Percentiles rank a stretch among this genome's conserved stretches.
These are phyloP conservation scores for Caryopteris hybrid DNA, from an alignment of 305 asterid genomes.

Conservation along the genomic window DNA sequence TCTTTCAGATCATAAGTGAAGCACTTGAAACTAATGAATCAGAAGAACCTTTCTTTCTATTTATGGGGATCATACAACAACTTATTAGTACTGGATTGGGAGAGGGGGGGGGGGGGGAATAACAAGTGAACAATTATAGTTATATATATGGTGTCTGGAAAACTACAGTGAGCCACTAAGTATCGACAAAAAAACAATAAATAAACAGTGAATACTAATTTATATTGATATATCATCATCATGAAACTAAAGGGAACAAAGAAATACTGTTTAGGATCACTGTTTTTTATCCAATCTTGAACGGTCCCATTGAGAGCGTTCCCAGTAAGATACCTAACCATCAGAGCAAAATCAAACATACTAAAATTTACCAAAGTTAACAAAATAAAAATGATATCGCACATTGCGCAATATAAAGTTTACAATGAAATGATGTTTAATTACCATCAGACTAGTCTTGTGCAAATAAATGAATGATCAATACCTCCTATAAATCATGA, in stretches of 20 bases:
- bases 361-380: neutral
- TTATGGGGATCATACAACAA: neutral
- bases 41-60: neutral
- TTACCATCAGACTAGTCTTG: neutral
- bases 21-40: neutral
- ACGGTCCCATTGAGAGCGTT: conserved; percentile 42
- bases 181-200: neutral
- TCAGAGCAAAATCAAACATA: neutral
- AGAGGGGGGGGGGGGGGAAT: too few species aligned
- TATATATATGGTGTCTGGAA: too few species aligned
- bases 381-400: neutral
- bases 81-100: neutral
- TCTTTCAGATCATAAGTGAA: neutral
- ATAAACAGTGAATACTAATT: neutral
- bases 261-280: conserved; percentile 26
- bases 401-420: neutral
- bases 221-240: neutral
- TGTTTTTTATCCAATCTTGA: conserved; percentile 34
- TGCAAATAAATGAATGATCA: neutral
- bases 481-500: neutral
- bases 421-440: neutral
- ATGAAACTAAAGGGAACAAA: neutral
- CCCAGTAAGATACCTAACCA: conserved; percentile 41
- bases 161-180: neutral
- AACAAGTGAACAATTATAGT: too few species aligned